Percentiles rank a stretch among this genome's conserved stretches.
Evolutionary conservation across 768 basidiomycete genomes (phyloP).

Genomic region (Tricholoma furcatifolium): DNA sequence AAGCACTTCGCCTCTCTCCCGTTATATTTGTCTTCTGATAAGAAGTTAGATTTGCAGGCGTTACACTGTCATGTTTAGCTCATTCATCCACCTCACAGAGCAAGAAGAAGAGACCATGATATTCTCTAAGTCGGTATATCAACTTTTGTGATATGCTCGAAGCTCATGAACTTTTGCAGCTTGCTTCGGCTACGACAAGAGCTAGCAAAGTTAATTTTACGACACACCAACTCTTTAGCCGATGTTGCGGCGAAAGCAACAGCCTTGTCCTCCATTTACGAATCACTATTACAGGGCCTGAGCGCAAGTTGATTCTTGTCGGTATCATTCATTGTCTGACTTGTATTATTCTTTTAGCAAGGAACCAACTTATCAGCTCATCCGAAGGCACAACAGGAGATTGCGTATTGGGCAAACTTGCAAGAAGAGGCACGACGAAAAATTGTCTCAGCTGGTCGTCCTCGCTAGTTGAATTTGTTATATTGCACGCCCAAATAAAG

Average conservation of each 20-base stretch:
- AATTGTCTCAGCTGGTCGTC: constrained; percentile 45
- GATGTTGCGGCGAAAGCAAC: constrained; percentile 64
- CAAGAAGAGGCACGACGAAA: constrained; percentile 77
- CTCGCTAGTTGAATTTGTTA: constrained; percentile 3
- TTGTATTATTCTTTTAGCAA: constrained; percentile 37
- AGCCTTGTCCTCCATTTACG: constrained; percentile 72
- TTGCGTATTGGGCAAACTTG: constrained; percentile 82
- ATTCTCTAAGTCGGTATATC: constrained; percentile 76
- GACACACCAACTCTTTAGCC: constrained; percentile 67
- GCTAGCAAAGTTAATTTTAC: constrained; percentile 68
- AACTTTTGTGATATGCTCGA: not conserved
- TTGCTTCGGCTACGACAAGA: constrained; percentile 84
- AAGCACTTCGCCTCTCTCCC: constrained; percentile 22
- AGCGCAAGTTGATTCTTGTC: constrained; percentile 49
- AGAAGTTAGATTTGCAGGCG: constrained; percentile 60
- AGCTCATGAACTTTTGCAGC: constrained; percentile 37
- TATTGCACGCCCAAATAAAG: not conserved
- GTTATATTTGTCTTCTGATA: constrained; percentile 7
- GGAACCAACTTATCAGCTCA: constrained; percentile 73
- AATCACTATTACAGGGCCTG: constrained; percentile 70
- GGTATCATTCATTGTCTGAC: not conserved
- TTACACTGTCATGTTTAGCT: constrained; percentile 81
- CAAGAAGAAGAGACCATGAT: constrained; percentile 96
- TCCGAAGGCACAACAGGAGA: constrained; percentile 82
- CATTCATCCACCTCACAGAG: constrained; percentile 75